These are phyloP conservation scores for Pleurotus giganteus DNA, from an alignment of 768 basidiomycete species.

Conservation along the genomic window DNA sequence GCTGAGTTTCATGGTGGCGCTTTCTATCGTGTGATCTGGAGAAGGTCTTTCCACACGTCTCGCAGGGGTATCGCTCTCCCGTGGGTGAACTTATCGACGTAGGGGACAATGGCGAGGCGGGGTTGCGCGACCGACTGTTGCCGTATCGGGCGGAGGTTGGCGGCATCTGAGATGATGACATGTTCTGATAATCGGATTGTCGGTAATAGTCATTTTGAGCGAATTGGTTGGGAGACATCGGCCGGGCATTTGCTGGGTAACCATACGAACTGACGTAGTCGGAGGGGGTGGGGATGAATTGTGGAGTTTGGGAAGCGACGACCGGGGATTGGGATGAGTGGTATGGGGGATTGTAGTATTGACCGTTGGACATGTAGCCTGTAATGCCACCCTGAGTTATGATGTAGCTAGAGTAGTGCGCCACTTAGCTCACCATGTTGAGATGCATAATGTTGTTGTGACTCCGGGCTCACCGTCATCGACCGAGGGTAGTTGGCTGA, in stretches of 20 bases:
- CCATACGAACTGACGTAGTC: conserved; percentile 34
- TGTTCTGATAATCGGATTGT: neutral
- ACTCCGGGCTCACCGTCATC: conserved; percentile 14
- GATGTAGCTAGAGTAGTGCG: neutral
- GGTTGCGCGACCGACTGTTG: conserved; percentile 39
- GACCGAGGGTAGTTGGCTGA: conserved; percentile 26
- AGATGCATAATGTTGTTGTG: neutral
- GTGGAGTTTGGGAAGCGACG: conserved; percentile 18
- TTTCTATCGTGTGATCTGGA: conserved; percentile 81
- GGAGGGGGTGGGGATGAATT: conserved; percentile 51
- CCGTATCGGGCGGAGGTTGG: conserved; percentile 6
- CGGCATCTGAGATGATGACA: neutral
- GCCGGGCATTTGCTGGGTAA: conserved; percentile 20
- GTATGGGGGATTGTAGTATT: conserved; percentile 15
- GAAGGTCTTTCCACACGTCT: conserved; percentile 76
- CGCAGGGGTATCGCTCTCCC: conserved; percentile 68
- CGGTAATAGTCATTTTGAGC: neutral
- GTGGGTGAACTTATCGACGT: conserved; percentile 37
- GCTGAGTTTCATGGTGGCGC: conserved; percentile 78
- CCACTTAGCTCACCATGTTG: conserved; percentile 2
- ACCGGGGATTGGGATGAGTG: conserved; percentile 15
- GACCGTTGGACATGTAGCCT: conserved; percentile 24
- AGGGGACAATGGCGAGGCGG: conserved; percentile 32
- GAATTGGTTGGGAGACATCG: conserved; percentile 18
- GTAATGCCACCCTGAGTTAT: conserved; percentile 2